Conservation (phyloP, 202 grass and related monocot species). For the Thinopyrum obtusiflorum region DNA sequence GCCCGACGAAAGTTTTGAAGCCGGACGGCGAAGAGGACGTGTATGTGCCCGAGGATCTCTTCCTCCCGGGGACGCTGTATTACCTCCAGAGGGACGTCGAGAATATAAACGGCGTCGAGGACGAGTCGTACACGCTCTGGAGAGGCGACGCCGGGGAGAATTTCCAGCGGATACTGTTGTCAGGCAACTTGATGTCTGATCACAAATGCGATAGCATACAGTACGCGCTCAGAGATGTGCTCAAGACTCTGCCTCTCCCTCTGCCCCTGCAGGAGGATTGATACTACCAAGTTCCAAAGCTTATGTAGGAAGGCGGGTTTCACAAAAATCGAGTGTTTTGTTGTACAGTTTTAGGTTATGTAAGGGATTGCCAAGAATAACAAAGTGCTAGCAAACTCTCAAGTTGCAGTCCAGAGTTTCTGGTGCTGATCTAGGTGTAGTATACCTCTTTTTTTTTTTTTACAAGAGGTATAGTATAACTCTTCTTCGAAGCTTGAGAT, state of each 20-base stretch:
- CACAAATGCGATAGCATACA: slow-evolving; percentile 84
- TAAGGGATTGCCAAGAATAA: neutral
- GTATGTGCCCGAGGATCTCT: slow-evolving; percentile 68
- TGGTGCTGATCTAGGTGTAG: neutral
- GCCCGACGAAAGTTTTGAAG: neutral
- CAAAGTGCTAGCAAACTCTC: neutral
- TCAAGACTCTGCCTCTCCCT: slow-evolving; percentile 53
- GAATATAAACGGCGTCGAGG: slow-evolving; percentile 26
- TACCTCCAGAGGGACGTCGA: slow-evolving; percentile 73
- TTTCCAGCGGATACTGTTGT: slow-evolving; percentile 80
- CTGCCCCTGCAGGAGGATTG: slow-evolving; percentile 5
- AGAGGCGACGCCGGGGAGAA: slow-evolving; percentile 66
- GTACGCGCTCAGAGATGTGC: slow-evolving; percentile 69
- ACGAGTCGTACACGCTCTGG: slow-evolving; percentile 78
- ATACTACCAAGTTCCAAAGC: neutral
- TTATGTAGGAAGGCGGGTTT: neutral
- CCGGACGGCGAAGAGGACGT: slow-evolving; percentile 27
- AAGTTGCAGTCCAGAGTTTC: neutral
- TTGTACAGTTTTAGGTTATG: slow-evolving; percentile 24
- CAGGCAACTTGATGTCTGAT: slow-evolving; percentile 76
- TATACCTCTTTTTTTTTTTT: neutral
- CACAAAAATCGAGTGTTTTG: neutral
- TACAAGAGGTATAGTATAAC: neutral
- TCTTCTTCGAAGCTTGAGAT: neutral
- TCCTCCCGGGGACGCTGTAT: slow-evolving; percentile 64